phyloP scores from a whole-genome alignment of 371 early-diverging fungal genomes.

The Apophysomyces variabilis region DNA sequence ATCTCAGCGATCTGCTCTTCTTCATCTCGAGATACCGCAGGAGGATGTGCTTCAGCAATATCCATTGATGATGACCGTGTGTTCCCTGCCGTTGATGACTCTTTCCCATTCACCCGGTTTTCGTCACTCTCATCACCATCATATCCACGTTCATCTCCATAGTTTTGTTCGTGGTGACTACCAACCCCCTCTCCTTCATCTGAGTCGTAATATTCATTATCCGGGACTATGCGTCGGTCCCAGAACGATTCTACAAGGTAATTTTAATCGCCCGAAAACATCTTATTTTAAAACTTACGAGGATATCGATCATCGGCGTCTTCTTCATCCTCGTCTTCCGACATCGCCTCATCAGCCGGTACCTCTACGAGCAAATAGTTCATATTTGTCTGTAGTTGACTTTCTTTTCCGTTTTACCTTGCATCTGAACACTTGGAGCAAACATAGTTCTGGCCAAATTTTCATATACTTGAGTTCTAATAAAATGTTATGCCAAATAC shows the following conservation, averaged over 20 bases:
- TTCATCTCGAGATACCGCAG: slow-evolving; percentile 39
- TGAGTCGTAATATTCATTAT: slow-evolving; percentile 70
- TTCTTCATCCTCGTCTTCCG: slow-evolving; percentile 60
- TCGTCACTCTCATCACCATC: slow-evolving; percentile 29
- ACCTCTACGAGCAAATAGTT: slow-evolving; percentile 34
- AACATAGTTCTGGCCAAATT: slow-evolving; percentile 77
- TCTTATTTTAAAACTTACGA: slow-evolving; percentile 27
- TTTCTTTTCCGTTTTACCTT: slow-evolving; percentile 31
- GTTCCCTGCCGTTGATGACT: slow-evolving; percentile 10
- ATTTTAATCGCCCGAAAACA: slow-evolving; percentile 2
- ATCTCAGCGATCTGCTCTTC: slow-evolving; percentile 36
- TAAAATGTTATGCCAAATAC: background rate
- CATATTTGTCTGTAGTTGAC: background rate
- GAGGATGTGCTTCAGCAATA: slow-evolving; percentile 15
- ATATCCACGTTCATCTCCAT: slow-evolving; percentile 23
- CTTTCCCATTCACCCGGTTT: slow-evolving; percentile 19
- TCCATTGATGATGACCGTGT: slow-evolving; percentile 23
- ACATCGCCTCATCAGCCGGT: slow-evolving; percentile 46
- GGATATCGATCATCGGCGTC: slow-evolving; percentile 58
- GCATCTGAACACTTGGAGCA: slow-evolving; percentile 75
- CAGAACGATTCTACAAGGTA: slow-evolving; percentile 47
- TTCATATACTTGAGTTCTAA: slow-evolving; percentile 63
- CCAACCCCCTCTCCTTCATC: slow-evolving; percentile 67
- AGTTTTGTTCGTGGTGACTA: slow-evolving; percentile 39
- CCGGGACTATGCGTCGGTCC: slow-evolving; percentile 67